phyloP scores from a whole-genome alignment of 441 rosid species.

The Populus trichocarpa region DNA sequence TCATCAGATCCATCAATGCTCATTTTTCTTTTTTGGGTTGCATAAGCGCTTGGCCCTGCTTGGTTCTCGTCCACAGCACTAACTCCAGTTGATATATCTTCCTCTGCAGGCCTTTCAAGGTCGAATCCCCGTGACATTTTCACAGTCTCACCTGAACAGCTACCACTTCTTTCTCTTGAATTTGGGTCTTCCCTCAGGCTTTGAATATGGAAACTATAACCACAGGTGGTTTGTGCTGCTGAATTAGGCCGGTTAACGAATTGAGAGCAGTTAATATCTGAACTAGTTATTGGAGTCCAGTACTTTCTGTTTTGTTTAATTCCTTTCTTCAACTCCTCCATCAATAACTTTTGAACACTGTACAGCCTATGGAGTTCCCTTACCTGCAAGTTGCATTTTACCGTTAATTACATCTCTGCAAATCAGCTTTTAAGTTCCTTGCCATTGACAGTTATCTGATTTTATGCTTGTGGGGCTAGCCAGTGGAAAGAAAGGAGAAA shows the following conservation, averaged over 20 bases:
- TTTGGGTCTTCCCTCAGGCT: constrained; percentile 24
- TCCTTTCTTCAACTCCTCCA: constrained; percentile 50
- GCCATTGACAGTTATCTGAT: not conserved
- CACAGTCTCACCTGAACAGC: constrained; percentile 39
- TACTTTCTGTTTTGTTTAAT: constrained; percentile 29
- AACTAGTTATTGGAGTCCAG: constrained; percentile 16
- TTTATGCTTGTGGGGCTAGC: not conserved
- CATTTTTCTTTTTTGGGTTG: constrained; percentile 11
- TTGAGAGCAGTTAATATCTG: constrained; percentile 26
- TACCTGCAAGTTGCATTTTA: constrained; percentile 45
- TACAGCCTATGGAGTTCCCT: constrained; percentile 74
- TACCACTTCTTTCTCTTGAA: constrained; percentile 48
- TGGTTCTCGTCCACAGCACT: constrained; percentile 24
- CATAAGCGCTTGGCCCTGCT: constrained; percentile 24
- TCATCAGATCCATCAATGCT: constrained; percentile 30
- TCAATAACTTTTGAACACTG: constrained; percentile 58
- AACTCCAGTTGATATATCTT: constrained; percentile 31
- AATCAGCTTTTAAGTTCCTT: not conserved
- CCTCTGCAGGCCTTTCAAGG: constrained; percentile 41
- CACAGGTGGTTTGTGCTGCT: constrained; percentile 15
- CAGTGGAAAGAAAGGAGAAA: not conserved
- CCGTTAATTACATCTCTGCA: not conserved
- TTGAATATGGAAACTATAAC: constrained; percentile 16
- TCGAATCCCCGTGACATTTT: constrained; percentile 31
- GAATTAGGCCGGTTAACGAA: constrained; percentile 17